Conservation (phyloP, 2,329 filamentous ascomycete genomes). For the Penicillium sp. region DNA sequence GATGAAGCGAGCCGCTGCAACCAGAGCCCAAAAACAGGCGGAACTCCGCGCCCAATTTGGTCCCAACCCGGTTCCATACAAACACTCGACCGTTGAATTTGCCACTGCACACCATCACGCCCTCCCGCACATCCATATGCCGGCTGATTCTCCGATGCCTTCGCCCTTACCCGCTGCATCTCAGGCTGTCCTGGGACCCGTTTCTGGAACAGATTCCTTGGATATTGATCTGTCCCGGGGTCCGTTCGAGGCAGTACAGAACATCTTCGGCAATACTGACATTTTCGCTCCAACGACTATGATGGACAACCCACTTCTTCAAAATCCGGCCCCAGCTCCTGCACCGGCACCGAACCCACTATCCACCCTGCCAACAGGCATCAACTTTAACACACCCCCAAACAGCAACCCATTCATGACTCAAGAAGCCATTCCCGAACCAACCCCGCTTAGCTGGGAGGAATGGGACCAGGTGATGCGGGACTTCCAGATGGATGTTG, state of each 20-base stretch:
- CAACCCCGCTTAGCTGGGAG: conserved; percentile 33
- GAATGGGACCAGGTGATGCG: conserved; percentile 45
- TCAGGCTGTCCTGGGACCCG: not conserved
- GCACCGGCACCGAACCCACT: conserved; percentile 7
- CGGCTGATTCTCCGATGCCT: conserved; percentile 2
- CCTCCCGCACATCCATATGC: conserved; percentile 28
- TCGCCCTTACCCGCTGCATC: conserved; percentile 6
- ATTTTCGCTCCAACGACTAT: conserved; percentile 24
- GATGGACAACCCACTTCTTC: conserved; percentile 13
- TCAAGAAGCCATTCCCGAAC: conserved; percentile 22
- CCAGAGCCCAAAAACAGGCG: conserved; percentile 54
- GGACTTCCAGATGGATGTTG: conserved; percentile 43
- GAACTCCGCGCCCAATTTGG: conserved; percentile 30
- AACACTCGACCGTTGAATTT: conserved; percentile 5
- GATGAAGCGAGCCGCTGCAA: conserved; percentile 61
- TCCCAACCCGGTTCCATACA: conserved; percentile 9
- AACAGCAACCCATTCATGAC: conserved; percentile 17
- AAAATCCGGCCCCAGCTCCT: not conserved
- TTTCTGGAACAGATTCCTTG: not conserved
- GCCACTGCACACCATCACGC: conserved; percentile 13
- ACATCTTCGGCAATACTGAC: conserved; percentile 36
- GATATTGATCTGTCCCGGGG: conserved; percentile 33
- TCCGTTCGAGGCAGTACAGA: conserved; percentile 26
- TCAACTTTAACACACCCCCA: conserved; percentile 12
- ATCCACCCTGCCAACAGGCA: conserved; percentile 10